A percentile compares a stretch with the other conserved stretches of the same genome.
phyloP scores from a whole-genome alignment of 805 yeast genomes.

The Kazachstania taianensis region DNA sequence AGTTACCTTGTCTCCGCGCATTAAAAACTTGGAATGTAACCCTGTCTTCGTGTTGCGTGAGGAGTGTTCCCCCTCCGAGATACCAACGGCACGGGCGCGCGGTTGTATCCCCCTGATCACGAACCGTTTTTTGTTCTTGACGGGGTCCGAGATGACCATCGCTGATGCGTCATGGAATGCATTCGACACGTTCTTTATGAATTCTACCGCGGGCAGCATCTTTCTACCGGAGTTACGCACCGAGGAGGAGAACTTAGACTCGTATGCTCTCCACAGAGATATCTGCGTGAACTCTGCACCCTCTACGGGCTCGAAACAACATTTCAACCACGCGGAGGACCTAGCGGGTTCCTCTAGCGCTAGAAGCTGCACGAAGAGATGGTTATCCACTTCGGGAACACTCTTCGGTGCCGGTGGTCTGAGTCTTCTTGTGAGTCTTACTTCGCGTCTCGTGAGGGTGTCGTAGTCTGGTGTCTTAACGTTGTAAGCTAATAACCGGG shows the following conservation, averaged over 20 bases:
- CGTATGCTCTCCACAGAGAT: constrained; percentile 91
- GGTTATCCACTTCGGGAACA: constrained; percentile 51
- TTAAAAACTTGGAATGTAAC: constrained; percentile 15
- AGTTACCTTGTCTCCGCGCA: constrained; percentile 12
- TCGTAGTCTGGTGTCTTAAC: constrained; percentile 30
- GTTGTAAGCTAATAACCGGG: constrained; percentile 47
- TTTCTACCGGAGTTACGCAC: constrained; percentile 42
- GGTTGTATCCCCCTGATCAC: constrained; percentile 94
- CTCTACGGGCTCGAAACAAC: constrained; percentile 71
- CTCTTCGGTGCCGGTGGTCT: constrained; percentile 51
- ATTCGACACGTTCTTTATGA: constrained; percentile 83
- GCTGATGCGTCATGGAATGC: constrained; percentile 87
- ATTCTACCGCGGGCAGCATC: constrained; percentile 89
- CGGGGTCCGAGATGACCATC: constrained; percentile 68
- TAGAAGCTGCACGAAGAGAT: constrained; percentile 50
- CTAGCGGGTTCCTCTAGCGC: constrained; percentile 74
- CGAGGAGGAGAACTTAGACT: constrained; percentile 65
- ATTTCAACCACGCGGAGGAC: constrained; percentile 90
- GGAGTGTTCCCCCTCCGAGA: constrained; percentile 37
- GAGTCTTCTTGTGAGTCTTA: constrained; percentile 45
- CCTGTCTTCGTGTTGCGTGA: constrained; percentile 21
- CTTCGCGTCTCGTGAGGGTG: constrained; percentile 17
- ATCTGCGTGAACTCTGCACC: constrained; percentile 90
- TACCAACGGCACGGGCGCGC: constrained; percentile 46
- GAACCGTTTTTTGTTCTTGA: constrained; percentile 63